Conservation (phyloP, 2,329 filamentous ascomycete genomes). For the Aspergillus eucalypticola region DNA sequence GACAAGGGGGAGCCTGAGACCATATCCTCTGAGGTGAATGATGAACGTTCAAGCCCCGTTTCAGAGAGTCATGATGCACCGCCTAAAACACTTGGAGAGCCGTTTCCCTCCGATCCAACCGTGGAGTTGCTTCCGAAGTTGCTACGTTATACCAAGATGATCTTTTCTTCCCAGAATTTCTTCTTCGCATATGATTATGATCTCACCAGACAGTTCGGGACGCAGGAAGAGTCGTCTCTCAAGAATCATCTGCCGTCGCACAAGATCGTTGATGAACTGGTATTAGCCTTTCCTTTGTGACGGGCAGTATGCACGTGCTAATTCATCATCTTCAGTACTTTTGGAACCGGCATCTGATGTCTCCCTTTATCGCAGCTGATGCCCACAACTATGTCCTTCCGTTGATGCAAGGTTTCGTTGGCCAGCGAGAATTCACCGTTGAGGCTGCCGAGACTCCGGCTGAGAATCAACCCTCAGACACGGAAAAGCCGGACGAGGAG, state of each 20-base stretch:
- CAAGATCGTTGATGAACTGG: constrained; percentile 69
- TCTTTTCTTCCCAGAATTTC: constrained; percentile 84
- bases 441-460: constrained; percentile 54
- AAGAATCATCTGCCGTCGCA: constrained; percentile 63
- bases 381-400: constrained; percentile 73
- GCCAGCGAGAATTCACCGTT: constrained; percentile 77
- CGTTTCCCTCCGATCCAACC: constrained; percentile 40
- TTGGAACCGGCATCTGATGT: constrained; percentile 80
- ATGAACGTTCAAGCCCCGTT: constrained; percentile 12
- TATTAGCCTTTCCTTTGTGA: constrained; percentile 29
- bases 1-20: constrained; percentile 10
- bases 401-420: constrained; percentile 90
- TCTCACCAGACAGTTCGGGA: constrained; percentile 67
- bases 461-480: constrained; percentile 16
- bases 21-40: constrained; percentile 12
- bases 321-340: constrained; percentile 62
- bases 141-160: constrained; percentile 76
- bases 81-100: constrained; percentile 11
- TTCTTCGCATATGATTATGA: constrained; percentile 96
- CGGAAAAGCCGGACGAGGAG: constrained; percentile 17
- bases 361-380: constrained; percentile 72
- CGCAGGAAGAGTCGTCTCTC: constrained; percentile 41
- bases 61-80: constrained; percentile 4
- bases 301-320: constrained; percentile 2
- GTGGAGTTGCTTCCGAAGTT: constrained; percentile 75